phyloP scores from a whole-genome alignment of 78 protist species.

The Cavenderia fasciculata region DNA sequence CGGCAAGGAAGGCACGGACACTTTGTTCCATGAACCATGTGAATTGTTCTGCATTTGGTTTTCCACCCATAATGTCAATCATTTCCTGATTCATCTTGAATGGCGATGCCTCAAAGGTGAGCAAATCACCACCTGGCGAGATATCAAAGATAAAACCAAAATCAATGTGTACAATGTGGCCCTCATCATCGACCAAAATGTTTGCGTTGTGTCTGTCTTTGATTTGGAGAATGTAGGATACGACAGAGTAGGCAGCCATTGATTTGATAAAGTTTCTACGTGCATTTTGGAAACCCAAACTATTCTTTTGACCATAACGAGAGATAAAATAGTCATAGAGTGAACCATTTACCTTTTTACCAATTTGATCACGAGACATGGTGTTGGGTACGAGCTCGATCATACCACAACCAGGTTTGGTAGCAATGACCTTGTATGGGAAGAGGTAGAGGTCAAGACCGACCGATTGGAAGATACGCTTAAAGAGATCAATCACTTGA shows the following conservation, averaged over 20 bases:
- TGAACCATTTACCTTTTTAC: slow-evolving; percentile 78
- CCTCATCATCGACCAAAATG: slow-evolving; percentile 88
- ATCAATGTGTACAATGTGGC: slow-evolving; percentile 94
- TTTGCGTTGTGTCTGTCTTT: slow-evolving; percentile 96
- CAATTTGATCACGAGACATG: slow-evolving; percentile 94
- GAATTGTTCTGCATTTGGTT: slow-evolving; percentile 86
- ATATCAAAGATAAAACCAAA: slow-evolving; percentile 93
- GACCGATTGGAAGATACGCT: slow-evolving; percentile 79
- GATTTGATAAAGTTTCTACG: slow-evolving; percentile 84
- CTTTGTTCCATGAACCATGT: slow-evolving; percentile 82
- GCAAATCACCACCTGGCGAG: slow-evolving; percentile 91
- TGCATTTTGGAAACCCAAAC: slow-evolving; percentile 85
- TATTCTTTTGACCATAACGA: slow-evolving; percentile 84
- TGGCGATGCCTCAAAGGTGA: slow-evolving; percentile 91
- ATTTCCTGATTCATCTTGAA: slow-evolving; percentile 93
- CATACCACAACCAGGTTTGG: slow-evolving; percentile 90
- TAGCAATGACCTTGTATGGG: slow-evolving; percentile 96
- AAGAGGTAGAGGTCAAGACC: slow-evolving; percentile 87
- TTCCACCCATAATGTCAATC: slow-evolving; percentile 92
- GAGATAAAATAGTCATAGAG: slow-evolving; percentile 86
- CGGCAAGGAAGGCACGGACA: slow-evolving; percentile 86
- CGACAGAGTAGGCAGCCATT: slow-evolving; percentile 94
- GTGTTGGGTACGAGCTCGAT: slow-evolving; percentile 92
- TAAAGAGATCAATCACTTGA: slow-evolving; percentile 89
- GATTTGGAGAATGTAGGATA: slow-evolving; percentile 88